These are phyloP conservation scores for Trichosporon sp. DNA, from an alignment of 1,284 basidiomycete genomes.

Conservation along the genomic window DNA sequence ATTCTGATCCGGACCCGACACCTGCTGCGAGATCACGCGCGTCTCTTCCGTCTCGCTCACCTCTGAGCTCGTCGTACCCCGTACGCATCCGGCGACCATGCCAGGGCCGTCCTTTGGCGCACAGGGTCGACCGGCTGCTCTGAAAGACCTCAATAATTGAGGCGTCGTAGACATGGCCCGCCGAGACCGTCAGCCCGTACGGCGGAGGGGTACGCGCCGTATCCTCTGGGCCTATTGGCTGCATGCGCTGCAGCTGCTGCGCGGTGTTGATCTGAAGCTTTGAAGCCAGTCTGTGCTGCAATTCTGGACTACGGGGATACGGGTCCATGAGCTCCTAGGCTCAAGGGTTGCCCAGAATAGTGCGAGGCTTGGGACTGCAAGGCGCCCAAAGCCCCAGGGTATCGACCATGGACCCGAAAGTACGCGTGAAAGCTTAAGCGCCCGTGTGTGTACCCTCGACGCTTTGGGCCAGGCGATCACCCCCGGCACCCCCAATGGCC, in stretches of 20 bases:
- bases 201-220: background rate
- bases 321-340: background rate
- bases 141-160: background rate
- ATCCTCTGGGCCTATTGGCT: background rate
- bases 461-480: background rate
- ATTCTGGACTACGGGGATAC: constrained; percentile 5
- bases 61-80: background rate
- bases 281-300: background rate
- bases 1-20: background rate
- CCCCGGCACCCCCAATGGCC: background rate
- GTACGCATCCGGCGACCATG: background rate
- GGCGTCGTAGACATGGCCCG: background rate
- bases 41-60: too few species aligned
- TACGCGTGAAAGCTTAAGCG: constrained; percentile 3
- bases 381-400: background rate
- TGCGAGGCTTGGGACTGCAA: background rate
- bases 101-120: background rate
- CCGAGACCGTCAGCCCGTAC: background rate
- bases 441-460: background rate
- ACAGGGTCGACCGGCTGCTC: background rate
- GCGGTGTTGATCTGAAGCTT: background rate
- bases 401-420: background rate
- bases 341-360: constrained; percentile 1
- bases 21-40: background rate
- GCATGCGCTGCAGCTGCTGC: background rate